Evolutionary conservation across 2,329 filamentous ascomycete species (phyloP), one percentile per base, ranked within the genome.

Genomic region (Tetracladium maxilliforme): DNA sequence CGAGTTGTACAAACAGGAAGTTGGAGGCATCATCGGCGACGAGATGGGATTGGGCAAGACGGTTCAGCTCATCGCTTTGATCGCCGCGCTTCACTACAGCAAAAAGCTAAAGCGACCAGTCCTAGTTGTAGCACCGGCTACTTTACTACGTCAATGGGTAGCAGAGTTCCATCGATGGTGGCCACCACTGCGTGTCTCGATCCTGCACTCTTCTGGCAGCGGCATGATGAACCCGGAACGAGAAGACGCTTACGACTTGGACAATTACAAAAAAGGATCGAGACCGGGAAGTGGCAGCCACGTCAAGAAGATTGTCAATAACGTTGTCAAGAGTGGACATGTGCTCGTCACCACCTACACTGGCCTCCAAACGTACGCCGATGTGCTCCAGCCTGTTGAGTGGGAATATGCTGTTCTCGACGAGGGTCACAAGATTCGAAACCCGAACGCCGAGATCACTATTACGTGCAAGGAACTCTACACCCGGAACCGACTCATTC

Each of bases 31-130:
- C 27, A 68, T 98, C 19, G 90, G 87, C 6, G 90, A 98, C 43
- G 90, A 98, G 49, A 98, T 98, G 90, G 90, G 92, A 1, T 56
- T 98, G n/a, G 90, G 90, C 4, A 98, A 98, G 54, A 98, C 90
- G 3, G 77, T 81, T 14, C 75, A 81, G 42, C 41, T 69, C 15
- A 71, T 73, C 25, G 74, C 83, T 0, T 92, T 92, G 39, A 60
- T 98, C 24, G 86, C 90, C 4, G 82, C 83, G 4, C 56, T 98
- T 7, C 90, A 98, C 45, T 86, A 94, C 49, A 95, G 84, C 51
- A 80, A 77, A 37, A 80, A 74, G 41, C 65, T 95, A 13, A 69
- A 66, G 13, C 82, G 82, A 31, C 90, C 90, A 1, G 73, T 92
- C 21, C 82, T 98, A 31, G 69, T 98, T 6, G 84, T 98, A 4